phyloP scores from a whole-genome alignment of 495 filamentous ascomycete species.

The Neurospora discreta region DNA sequence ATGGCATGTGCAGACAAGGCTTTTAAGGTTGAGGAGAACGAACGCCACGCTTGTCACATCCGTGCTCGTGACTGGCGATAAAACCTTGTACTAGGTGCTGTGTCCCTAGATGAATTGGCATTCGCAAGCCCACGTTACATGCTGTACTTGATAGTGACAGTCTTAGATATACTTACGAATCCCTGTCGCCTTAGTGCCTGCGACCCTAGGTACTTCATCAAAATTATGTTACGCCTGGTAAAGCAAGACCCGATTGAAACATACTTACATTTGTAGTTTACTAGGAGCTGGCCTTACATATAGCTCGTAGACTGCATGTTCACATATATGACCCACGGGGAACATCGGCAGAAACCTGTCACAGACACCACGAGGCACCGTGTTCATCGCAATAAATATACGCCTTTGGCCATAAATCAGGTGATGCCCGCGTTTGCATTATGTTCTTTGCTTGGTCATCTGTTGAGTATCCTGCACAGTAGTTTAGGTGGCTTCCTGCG shows the following conservation, averaged over 20 bases:
- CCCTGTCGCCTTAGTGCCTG: neutral
- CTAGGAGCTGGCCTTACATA: no score
- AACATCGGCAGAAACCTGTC: neutral
- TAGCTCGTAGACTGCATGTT: neutral
- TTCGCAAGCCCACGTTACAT: neutral
- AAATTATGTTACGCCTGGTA: neutral
- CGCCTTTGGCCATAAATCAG: neutral
- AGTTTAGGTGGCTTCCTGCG: neutral
- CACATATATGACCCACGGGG: neutral
- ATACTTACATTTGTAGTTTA: neutral
- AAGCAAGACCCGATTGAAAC: neutral
- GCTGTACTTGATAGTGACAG: neutral
- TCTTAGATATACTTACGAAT: neutral
- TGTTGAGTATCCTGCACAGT: neutral
- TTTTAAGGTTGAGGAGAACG: neutral
- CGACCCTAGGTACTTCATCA: no score
- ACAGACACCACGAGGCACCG: neutral
- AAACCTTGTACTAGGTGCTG: neutral
- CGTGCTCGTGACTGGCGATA: neutral
- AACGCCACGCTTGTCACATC: neutral
- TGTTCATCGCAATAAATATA: neutral
- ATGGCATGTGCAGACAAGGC: neutral
- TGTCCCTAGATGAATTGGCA: neutral
- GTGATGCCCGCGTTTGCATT: neutral
- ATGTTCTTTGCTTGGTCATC: neutral